These are phyloP conservation scores for Paramecium sexaurelia DNA, from an alignment of 73 alveolate genomes.

Conservation along the genomic window DNA sequence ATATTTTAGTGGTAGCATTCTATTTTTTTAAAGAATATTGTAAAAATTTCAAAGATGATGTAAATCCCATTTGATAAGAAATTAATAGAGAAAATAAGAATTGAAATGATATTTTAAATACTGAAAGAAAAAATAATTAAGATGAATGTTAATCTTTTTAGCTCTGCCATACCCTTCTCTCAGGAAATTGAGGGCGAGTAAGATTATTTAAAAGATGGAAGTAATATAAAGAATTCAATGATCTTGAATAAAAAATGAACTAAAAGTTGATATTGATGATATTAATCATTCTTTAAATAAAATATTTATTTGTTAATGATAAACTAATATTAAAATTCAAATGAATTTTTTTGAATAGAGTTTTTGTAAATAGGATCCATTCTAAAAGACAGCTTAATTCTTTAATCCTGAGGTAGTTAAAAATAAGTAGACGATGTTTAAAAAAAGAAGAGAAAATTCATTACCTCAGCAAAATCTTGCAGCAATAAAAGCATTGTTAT, in stretches of 20 bases:
- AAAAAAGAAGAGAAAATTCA: not conserved
- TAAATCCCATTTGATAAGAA: not conserved
- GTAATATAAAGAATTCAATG: too few species aligned
- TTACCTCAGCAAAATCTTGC: not conserved
- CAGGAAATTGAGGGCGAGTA: too few species aligned
- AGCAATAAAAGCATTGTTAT: not conserved
- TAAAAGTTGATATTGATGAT: too few species aligned
- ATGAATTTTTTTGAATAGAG: not conserved
- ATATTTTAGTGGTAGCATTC: not conserved
- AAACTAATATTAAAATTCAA: not conserved
- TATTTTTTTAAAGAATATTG: not conserved
- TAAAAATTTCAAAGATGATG: not conserved
- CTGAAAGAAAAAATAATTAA: not conserved
- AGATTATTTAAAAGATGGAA: too few species aligned
- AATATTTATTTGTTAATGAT: not conserved
- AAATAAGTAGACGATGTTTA: not conserved
- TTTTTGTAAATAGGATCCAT: not conserved
- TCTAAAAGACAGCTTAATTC: not conserved
- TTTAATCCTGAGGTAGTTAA: not conserved
- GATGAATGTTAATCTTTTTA: too few species aligned
- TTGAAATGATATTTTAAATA: too few species aligned
- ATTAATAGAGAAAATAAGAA: not conserved
- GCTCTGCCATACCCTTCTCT: too few species aligned
- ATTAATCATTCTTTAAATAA: too few species aligned
- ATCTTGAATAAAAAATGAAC: not conserved